Evolutionary conservation across 2,329 filamentous ascomycete genomes (phyloP), one percentile per base, ranked within the genome.

Genomic region (Stachybotrys chlorohalonatus): DNA sequence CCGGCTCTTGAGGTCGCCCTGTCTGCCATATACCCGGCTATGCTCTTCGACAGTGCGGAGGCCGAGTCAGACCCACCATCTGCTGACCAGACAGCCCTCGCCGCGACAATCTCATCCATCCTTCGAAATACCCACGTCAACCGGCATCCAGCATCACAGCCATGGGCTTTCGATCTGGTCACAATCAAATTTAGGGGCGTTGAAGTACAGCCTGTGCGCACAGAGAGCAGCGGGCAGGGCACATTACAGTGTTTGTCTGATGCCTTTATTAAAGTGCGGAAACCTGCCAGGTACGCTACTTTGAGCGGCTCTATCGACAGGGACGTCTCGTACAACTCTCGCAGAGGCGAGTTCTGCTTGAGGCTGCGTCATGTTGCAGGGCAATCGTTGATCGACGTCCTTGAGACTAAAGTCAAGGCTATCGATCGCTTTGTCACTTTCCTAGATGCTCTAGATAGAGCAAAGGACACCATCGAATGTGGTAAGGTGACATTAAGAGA

Each of bases 401-500:
- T 91, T 17, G 73, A 76, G 57, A 73, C 78, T 52, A 78, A 84
- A 31, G 73, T 91, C 49, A 79, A 82, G 60, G 81, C 84, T 11
- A 81, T 94, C 55, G 83, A 88, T 62, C 81, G 86, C 17, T 76
- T 94, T 31, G 84, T 90, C 46, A 79, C 80, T 48, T 89, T 89
- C 62, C 75, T 90, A 31, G 79, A 84, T 49, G 83, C 85, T 1
- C 80, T 92, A 58, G 75, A 82, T 54, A 73, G 75, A 58, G 75
- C 81, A 59, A 73, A 75, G 50, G 75, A 75, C 15, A 75, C 78
- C 52, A 78, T 88, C 42, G 73, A 73, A 48, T 80, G 80, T 64
- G 78, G 85, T 60, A 73, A 78, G 47, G 76, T 86, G 54, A 83
- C 80, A 15, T 74, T 93, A 54, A 74, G 75, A 59, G 75, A 80